Conservation (phyloP, 495 filamentous ascomycete genomes). For the Penicillium pancosmium region DNA sequence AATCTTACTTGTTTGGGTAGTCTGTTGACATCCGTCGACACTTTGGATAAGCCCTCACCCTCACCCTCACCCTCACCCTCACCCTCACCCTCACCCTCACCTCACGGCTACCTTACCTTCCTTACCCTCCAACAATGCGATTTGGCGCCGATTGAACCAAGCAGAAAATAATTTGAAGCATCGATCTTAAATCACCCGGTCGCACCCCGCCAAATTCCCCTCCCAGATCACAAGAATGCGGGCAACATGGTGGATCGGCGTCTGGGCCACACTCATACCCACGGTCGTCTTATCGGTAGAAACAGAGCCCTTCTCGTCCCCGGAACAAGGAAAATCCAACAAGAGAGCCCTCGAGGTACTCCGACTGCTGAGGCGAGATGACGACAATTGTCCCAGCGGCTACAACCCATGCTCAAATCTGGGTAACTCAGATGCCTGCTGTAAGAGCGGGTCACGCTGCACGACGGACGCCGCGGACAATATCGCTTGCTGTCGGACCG, state of each 20-base stretch:
- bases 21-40: slow-evolving; percentile 39
- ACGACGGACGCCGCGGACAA: slow-evolving; percentile 59
- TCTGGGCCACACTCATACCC: slow-evolving; percentile 41
- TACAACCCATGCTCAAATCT: slow-evolving; percentile 55
- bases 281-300: slow-evolving; percentile 36
- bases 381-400: slow-evolving; percentile 53
- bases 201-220: slow-evolving; percentile 4
- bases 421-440: slow-evolving; percentile 58
- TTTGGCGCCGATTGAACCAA: slow-evolving; percentile 4
- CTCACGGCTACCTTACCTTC: slow-evolving; percentile 7
- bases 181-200: slow-evolving; percentile 3
- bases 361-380: slow-evolving; percentile 37
- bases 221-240: slow-evolving; percentile 38
- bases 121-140: slow-evolving; percentile 11
- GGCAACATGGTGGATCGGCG: slow-evolving; percentile 41
- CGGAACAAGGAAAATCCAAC: slow-evolving; percentile 27
- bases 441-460: slow-evolving; percentile 54
- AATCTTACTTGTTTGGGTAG: slow-evolving; percentile 41
- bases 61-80: neutral
- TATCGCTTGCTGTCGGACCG: slow-evolving; percentile 67
- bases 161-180: neutral
- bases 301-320: slow-evolving; percentile 32
- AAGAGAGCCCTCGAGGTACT: slow-evolving; percentile 43
- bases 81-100: neutral
- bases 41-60: slow-evolving; percentile 8